Base-by-base conservation (phyloP, 2,329 filamentous ascomycete genomes). In the Aspergillus clavatus region DNA sequence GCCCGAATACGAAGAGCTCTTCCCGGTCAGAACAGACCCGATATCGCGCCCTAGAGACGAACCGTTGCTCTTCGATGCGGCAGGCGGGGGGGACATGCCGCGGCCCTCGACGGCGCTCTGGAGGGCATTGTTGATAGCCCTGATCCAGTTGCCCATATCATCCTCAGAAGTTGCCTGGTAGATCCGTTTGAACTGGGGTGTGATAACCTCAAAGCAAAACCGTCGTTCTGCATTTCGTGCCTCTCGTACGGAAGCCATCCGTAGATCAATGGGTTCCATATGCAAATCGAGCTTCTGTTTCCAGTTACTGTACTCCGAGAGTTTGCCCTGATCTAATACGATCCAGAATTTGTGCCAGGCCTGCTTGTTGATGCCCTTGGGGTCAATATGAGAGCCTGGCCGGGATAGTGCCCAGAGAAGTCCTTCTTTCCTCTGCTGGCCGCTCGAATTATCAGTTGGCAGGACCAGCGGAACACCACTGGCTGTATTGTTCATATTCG, bases 291-390 rank as follows among this genome's bases (percentile, higher is more conserved):
- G 79, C 65, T 83, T 91, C 65, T 98, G 89, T 70, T 98, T 98
- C 93, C 93, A 98, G 66, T 98, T 97, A 65, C 90, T 95, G 69
- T 98, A 98, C 63, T 98, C 93, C 1, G 91, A 96, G 12, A 98
- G 77, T 65, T 93, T 95, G 19, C 93, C 93, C 68, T 95, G 90
- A 64, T 97, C 94, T 36, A 98, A 77, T 2, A 98, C 93, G 53
- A 98, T 94, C 93, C 93, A 98, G 70, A 97, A 98, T 87, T 98
- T 98, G 68, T 98, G 93, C 93, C 93, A 98, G 40, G 89, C 90
- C 68, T 95, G 89, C 66, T 97, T 96, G 63, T 96, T 97, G 57
- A 98, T 75, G 14, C 89, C 90, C 57, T 93, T 89, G 7, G 93
- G 93, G 65, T 98, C 94, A 22, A 93, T 90, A 66, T 98, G 93